Evolutionary conservation across 495 filamentous ascomycete genomes (phyloP).

Genomic region (Penicillium diatomitis): DNA sequence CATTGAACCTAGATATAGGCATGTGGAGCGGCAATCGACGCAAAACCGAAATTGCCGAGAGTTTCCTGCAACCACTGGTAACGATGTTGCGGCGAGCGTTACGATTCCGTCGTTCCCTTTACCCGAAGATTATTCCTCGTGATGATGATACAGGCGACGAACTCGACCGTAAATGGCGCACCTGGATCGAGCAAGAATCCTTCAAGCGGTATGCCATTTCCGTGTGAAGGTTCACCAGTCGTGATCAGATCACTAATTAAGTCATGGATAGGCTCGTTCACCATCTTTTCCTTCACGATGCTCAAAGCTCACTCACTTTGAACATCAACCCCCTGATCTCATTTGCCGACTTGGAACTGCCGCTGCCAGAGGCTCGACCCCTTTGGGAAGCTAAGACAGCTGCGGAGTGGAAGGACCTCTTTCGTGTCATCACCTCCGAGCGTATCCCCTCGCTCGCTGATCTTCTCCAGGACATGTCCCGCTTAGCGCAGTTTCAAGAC

Average conservation of each 20-base stretch:
- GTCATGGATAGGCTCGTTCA: slow-evolving; percentile 39
- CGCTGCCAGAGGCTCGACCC: slow-evolving; percentile 43
- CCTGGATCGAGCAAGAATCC: slow-evolving; percentile 47
- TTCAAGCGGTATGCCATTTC: slow-evolving; percentile 36
- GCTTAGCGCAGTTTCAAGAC: slow-evolving; percentile 27
- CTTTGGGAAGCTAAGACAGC: slow-evolving; percentile 51
- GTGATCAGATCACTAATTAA: not conserved
- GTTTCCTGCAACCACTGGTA: slow-evolving; percentile 41
- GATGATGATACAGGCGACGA: slow-evolving; percentile 36
- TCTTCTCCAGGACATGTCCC: slow-evolving; percentile 41
- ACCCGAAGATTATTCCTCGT: slow-evolving; percentile 31
- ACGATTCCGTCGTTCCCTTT: slow-evolving; percentile 30
- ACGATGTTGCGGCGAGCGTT: slow-evolving; percentile 39
- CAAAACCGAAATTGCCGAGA: slow-evolving; percentile 62
- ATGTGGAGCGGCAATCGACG: slow-evolving; percentile 59
- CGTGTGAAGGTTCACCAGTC: too few species aligned
- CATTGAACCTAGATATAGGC: slow-evolving; percentile 47
- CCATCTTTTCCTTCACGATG: slow-evolving; percentile 48
- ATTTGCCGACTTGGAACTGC: slow-evolving; percentile 53
- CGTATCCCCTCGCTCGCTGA: slow-evolving; percentile 41
- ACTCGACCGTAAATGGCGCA: slow-evolving; percentile 49
- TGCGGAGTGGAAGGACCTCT: slow-evolving; percentile 46
- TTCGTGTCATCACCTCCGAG: slow-evolving; percentile 24
- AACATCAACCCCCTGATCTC: slow-evolving; percentile 49
- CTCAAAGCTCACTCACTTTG: slow-evolving; percentile 49